These are phyloP conservation scores for Incumbomyces lentus DNA, from an alignment of 2,329 filamentous ascomycete species.

Conservation along the genomic window DNA sequence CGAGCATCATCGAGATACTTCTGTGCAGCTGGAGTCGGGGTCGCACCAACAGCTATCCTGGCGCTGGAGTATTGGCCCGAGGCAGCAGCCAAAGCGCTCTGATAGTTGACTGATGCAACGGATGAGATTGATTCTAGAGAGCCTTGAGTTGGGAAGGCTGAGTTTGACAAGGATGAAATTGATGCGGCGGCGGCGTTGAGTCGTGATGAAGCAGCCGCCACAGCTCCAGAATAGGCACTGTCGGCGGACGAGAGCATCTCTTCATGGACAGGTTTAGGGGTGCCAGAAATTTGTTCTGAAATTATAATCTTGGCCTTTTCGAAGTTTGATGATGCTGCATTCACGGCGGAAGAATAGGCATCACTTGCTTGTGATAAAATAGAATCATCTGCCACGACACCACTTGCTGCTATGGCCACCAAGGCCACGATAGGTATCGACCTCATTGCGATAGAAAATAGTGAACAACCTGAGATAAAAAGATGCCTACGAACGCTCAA, in stretches of 20 bases:
- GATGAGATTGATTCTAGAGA: constrained; percentile 50
- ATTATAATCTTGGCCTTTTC: constrained; percentile 56
- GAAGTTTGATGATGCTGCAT: constrained; percentile 57
- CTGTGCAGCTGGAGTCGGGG: constrained; percentile 48
- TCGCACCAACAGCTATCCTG: constrained; percentile 55
- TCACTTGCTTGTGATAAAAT: constrained; percentile 27
- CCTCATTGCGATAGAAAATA: background rate
- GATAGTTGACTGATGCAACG: constrained; percentile 59
- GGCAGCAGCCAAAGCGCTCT: constrained; percentile 60
- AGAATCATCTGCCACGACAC: constrained; percentile 36
- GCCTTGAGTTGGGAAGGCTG: constrained; percentile 30
- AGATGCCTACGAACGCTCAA: background rate
- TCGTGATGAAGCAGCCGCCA: constrained; percentile 51
- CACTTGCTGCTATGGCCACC: constrained; percentile 1
- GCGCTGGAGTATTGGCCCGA: constrained; percentile 61
- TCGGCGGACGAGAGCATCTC: constrained; percentile 60
- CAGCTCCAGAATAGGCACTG: constrained; percentile 55
- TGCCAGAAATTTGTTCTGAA: constrained; percentile 57
- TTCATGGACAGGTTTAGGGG: constrained; percentile 58
- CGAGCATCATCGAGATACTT: constrained; percentile 48
- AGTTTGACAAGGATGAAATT: constrained; percentile 26
- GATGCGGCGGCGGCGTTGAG: constrained; percentile 43
- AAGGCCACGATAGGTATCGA: background rate
- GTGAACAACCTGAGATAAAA: background rate
- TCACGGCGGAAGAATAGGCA: constrained; percentile 56